Conservation (phyloP, 768 basidiomycete species). For the Gyrodon lividus region DNA sequence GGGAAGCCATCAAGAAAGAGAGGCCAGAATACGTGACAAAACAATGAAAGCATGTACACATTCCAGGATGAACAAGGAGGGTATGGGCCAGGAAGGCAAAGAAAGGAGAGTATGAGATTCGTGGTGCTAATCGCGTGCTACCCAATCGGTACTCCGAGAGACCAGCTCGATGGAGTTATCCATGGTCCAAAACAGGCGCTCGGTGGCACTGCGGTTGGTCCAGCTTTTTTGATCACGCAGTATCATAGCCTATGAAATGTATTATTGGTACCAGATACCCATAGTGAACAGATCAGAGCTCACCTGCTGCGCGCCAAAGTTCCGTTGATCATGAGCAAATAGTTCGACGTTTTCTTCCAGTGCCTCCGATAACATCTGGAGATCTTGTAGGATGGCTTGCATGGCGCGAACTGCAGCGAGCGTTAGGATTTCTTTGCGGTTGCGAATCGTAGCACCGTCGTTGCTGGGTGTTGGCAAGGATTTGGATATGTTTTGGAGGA, state of each 20-base stretch:
- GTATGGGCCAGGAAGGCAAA: background rate
- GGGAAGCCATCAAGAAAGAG: constrained; percentile 8
- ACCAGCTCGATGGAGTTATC: constrained; percentile 89
- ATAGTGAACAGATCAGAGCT: constrained; percentile 11
- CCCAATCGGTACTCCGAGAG: constrained; percentile 84
- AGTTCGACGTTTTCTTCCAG: constrained; percentile 87
- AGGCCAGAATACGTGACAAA: background rate
- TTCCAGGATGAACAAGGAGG: constrained; percentile 3
- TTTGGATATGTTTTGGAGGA: constrained; percentile 80
- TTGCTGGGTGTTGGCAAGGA: constrained; percentile 57
- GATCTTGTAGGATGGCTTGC: constrained; percentile 82
- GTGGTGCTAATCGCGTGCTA: constrained; percentile 58
- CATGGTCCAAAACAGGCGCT: constrained; percentile 89
- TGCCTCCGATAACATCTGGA: constrained; percentile 84
- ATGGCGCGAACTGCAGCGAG: constrained; percentile 75
- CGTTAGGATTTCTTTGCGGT: constrained; percentile 76
- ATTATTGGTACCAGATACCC: constrained; percentile 3
- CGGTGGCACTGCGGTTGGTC: constrained; percentile 88
- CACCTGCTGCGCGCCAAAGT: constrained; percentile 97
- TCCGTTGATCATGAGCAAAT: constrained; percentile 92
- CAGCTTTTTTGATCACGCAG: constrained; percentile 94
- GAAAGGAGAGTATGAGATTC: background rate
- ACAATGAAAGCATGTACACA: constrained; percentile 11
- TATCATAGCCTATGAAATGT: constrained; percentile 77
- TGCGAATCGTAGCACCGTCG: constrained; percentile 52